phyloP scores from a whole-genome alignment of 345 rosid genomes.

The Populus deltoides region DNA sequence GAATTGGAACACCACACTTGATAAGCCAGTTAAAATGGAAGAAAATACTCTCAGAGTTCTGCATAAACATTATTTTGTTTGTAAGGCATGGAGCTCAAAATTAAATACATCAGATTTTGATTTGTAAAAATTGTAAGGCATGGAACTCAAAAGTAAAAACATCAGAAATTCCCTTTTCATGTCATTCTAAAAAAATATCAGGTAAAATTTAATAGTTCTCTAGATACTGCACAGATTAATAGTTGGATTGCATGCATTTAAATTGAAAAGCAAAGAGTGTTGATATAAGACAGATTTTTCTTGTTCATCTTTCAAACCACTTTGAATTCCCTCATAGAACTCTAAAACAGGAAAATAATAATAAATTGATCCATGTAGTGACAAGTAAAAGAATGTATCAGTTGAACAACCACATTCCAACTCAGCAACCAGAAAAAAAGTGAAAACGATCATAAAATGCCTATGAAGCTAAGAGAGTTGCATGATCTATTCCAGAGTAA shows the following conservation, averaged over 20 bases:
- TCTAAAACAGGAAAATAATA: neutral
- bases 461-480: neutral
- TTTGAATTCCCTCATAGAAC: neutral
- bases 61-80: neutral
- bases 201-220: neutral
- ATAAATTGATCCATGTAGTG: neutral
- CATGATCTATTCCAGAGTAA: neutral
- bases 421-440: neutral
- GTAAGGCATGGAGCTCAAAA: neutral
- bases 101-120: neutral
- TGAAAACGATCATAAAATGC: neutral
- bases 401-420: neutral
- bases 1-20: slow-evolving; percentile 20
- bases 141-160: neutral
- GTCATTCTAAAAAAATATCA: neutral
- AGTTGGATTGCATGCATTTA: neutral
- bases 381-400: neutral
- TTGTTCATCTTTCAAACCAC: neutral
- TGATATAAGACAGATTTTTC: neutral
- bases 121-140: neutral
- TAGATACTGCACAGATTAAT: neutral
- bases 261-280: neutral
- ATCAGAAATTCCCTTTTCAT: neutral
- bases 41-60: neutral
- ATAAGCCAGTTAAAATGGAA: neutral